These are phyloP conservation scores for Actinidia polygama DNA, from an alignment of 179 eudicot genomes.

Conservation along the genomic window DNA sequence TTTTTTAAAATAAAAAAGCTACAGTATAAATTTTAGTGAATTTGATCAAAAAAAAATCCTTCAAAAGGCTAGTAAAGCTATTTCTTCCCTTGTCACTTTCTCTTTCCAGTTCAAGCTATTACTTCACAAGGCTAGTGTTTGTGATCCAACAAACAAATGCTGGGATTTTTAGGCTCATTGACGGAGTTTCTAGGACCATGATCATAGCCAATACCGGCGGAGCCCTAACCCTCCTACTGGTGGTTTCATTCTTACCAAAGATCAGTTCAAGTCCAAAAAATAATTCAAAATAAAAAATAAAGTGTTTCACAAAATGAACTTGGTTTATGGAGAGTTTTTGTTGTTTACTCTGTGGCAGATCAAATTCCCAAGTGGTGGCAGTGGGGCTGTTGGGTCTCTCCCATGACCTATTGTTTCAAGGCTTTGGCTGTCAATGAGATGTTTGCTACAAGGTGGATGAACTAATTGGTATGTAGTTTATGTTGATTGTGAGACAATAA, in stretches of 20 bases:
- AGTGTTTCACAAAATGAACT: neutral
- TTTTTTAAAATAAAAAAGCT: no score
- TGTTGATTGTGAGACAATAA: neutral
- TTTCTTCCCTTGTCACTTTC: no score
- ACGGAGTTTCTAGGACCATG: conserved; percentile 85
- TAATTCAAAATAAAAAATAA: neutral
- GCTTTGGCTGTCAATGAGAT: conserved; percentile 88
- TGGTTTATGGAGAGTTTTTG: neutral
- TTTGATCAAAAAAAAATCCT: no score
- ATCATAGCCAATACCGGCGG: conserved; percentile 92
- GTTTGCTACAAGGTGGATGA: conserved; percentile 96
- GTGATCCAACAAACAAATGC: conserved; percentile 95
- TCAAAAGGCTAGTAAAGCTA: no score
- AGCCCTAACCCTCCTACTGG: conserved; percentile 71
- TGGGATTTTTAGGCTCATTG: conserved; percentile 81
- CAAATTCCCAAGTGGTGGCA: conserved; percentile 77
- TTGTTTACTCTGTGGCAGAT: conserved; percentile 37
- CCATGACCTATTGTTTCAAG: conserved; percentile 78
- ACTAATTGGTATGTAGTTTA: conserved; percentile 50
- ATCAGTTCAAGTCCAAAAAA: conserved; percentile 35
- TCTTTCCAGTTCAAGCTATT: conserved; percentile 61
- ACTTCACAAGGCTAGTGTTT: conserved; percentile 68
- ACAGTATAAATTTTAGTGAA: no score
- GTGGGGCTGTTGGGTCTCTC: conserved; percentile 94
- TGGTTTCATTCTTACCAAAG: conserved; percentile 93